Evolutionary conservation across 352 stramenopile genomes (phyloP), one percentile per base, ranked within the genome.

Genomic region (Thalassiosira mediterranea): DNA sequence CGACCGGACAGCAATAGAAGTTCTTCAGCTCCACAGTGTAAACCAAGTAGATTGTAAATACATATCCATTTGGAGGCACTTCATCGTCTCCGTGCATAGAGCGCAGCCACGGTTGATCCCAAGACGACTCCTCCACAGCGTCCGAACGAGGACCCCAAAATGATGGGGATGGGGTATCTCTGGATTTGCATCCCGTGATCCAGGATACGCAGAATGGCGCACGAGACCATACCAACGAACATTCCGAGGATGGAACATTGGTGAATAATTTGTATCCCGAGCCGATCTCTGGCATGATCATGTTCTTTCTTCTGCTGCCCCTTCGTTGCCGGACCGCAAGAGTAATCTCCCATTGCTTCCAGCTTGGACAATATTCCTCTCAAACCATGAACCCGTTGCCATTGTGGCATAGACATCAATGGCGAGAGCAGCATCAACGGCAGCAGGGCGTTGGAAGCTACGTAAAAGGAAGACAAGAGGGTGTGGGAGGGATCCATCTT

Each of bases 141-240:
- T 4, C 47, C 47, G 15, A 28, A 23, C 29, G 63, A 76, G 25
- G 57, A 57, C 51, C 80, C 79, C 1, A 87, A 19, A 11, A 90
- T 47, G 46, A 87, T 62, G 44, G 80, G 80, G 13, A 87, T 37
- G 4, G 83, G 83, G 74, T 80, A 86, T 59, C 83, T 64, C 64
- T 88, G 80, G 10, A 84, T 77, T 71, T 90, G 84, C 32, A 76
- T 70, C 28, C 80, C 84, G 51, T 78, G 68, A 65, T 88, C 80
- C 17, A 90, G 52, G 11, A 90, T 66, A 5, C 56, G 42, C n/a
- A 88, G 48, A 15, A 90, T 73, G 15, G 59, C 25, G 47, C 17
- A 62, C 5, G 17, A 10, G 13, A 49, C 37, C 34, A 82, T 67
- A 21, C 73, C 73, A 57, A 77, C 48, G 1, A 69, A 57, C 19